phyloP scores from a whole-genome alignment of 768 basidiomycete genomes.

The Hemileccinum rubropunctum region DNA sequence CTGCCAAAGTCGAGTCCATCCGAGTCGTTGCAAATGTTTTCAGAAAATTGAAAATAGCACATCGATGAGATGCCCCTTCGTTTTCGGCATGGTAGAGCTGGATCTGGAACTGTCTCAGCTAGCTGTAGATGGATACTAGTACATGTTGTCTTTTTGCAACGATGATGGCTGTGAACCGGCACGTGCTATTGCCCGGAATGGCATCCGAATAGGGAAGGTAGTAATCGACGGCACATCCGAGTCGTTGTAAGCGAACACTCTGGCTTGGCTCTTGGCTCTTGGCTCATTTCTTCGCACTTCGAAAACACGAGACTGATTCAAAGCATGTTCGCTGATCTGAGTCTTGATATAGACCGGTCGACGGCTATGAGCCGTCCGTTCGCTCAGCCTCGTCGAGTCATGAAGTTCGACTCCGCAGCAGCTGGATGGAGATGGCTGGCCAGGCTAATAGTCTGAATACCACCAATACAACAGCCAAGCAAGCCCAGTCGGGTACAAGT shows the following conservation, averaged over 20 bases:
- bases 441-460: no score
- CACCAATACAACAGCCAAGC: no score
- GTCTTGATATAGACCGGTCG: background rate
- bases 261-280: conserved; percentile 17
- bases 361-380: background rate
- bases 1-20: no score
- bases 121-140: no score
- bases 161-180: no score
- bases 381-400: background rate
- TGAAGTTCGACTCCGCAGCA: background rate
- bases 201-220: conserved; percentile 14
- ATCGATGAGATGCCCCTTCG: no score
- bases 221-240: background rate
- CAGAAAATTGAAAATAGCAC: no score
- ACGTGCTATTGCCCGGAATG: no score
- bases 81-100: no score
- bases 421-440: background rate
- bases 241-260: background rate
- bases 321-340: background rate
- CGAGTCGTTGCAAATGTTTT: background rate
- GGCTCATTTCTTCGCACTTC: background rate
- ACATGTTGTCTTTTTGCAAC: no score
- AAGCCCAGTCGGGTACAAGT: background rate
- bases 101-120: no score
- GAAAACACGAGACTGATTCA: conserved; percentile 1